Percentiles rank a stretch among this genome's conserved stretches.
These are phyloP conservation scores for Didymella exigua DNA, from an alignment of 2,329 filamentous ascomycete species.

Conservation along the genomic window DNA sequence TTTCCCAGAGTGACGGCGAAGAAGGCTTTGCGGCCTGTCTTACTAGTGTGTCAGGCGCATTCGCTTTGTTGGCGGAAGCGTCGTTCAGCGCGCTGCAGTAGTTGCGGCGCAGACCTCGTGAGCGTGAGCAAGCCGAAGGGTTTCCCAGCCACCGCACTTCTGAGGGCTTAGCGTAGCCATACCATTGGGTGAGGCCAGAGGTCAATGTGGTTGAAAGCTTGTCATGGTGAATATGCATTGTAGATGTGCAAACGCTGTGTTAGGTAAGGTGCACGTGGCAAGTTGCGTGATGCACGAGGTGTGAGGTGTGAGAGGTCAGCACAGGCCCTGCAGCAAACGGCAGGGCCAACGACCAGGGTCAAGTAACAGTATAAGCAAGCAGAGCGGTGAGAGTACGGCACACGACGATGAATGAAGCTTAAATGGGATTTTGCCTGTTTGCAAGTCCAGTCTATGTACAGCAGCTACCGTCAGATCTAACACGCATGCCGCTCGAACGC, in stretches of 20 bases:
- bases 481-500: conserved; percentile 6
- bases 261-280: neutral
- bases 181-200: neutral
- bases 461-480: conserved; percentile 1
- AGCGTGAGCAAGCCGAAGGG: neutral
- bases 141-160: neutral
- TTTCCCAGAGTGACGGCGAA: neutral
- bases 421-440: neutral
- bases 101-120: neutral
- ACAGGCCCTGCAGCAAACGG: neutral
- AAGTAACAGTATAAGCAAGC: neutral
- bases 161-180: neutral
- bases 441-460: conserved; percentile 7
- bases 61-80: neutral
- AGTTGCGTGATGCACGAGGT: neutral
- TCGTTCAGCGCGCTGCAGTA: neutral
- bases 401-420: neutral
- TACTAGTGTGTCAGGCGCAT: neutral
- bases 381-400: neutral
- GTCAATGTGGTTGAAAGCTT: neutral
- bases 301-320: neutral
- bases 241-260: neutral
- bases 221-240: neutral
- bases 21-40: neutral
- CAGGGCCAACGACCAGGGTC: neutral